These are phyloP conservation scores for Cucurbita maxima DNA, from an alignment of 306 rosid genomes.

Conservation along the genomic window DNA sequence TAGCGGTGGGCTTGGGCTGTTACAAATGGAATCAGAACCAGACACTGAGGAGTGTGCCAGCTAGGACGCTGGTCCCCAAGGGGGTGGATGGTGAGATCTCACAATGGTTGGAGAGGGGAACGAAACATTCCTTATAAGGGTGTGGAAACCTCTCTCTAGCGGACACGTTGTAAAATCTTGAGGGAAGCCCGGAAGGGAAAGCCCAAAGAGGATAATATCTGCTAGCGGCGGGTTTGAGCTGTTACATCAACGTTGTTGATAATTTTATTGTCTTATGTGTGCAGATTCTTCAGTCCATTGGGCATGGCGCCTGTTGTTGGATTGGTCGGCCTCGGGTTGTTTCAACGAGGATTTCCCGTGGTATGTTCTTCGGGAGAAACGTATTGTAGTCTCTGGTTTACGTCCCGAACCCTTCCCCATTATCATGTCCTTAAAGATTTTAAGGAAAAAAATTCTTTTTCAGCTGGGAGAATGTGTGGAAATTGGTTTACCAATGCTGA, in stretches of 20 bases:
- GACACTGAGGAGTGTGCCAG: no score
- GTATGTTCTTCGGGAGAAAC: conserved; percentile 27
- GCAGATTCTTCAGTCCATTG: conserved; percentile 94
- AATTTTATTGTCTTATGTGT: conserved; percentile 10
- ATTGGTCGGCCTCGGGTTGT: conserved; percentile 82
- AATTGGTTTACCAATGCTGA: conserved; percentile 81
- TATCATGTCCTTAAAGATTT: neutral
- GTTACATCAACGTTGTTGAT: neutral
- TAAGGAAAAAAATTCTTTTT: neutral
- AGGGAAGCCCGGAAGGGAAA: no score
- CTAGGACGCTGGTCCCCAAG: no score
- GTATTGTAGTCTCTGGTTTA: neutral
- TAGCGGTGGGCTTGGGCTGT: no score
- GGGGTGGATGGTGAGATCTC: no score
- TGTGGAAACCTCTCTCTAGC: no score
- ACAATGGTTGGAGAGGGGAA: no score
- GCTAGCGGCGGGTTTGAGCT: no score
- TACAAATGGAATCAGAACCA: no score
- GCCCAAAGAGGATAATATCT: no score
- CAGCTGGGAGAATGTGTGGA: conserved; percentile 92
- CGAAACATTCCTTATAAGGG: no score
- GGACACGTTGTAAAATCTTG: no score
- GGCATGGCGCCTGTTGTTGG: conserved; percentile 98
- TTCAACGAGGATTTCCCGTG: conserved; percentile 74
- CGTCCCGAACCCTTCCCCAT: neutral